These are phyloP conservation scores for Curvularia verruculosa DNA, from an alignment of 2,329 filamentous ascomycete species.

Conservation along the genomic window DNA sequence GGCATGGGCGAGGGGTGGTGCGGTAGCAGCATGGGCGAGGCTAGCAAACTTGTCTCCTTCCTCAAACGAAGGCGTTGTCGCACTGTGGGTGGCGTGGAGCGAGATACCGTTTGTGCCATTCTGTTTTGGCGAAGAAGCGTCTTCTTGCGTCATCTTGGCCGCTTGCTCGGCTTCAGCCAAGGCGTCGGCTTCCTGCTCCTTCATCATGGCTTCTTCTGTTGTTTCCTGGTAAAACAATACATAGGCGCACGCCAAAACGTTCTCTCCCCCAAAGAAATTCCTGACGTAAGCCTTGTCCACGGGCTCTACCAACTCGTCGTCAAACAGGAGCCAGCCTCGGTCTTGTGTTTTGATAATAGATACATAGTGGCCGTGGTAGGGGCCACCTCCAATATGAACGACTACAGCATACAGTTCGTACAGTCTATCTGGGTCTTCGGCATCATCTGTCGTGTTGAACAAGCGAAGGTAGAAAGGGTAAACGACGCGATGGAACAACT, in stretches of 20 bases:
- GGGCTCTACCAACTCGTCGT: conserved; percentile 98
- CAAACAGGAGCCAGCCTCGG: conserved; percentile 92
- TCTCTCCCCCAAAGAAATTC: conserved; percentile 93
- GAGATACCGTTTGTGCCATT: conserved; percentile 49
- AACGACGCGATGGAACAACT: conserved; percentile 94
- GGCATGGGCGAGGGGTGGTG: conserved; percentile 54
- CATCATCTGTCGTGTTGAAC: conserved; percentile 97
- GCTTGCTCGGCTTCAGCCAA: conserved; percentile 49
- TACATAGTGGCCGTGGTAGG: conserved; percentile 97
- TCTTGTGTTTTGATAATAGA: conserved; percentile 98
- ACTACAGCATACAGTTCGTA: conserved; percentile 98
- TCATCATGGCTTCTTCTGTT: conserved; percentile 68
- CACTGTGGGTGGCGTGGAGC: conserved; percentile 41
- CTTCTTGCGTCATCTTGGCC: conserved; percentile 60
- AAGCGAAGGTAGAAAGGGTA: conserved; percentile 96
- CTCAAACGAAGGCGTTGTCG: conserved; percentile 52
- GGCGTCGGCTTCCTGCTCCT: conserved; percentile 84
- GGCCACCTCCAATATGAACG: conserved; percentile 94
- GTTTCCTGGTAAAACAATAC: conserved; percentile 98
- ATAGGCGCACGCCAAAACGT: conserved; percentile 89
- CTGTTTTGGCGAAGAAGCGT: conserved; percentile 59
- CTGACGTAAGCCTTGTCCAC: conserved; percentile 95
- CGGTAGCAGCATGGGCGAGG: conserved; percentile 71
- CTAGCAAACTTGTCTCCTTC: conserved; percentile 59
- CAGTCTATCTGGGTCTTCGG: conserved; percentile 87